These are phyloP conservation scores for Euphrasia arctica DNA, from an alignment of 305 asterid species.

Conservation along the genomic window DNA sequence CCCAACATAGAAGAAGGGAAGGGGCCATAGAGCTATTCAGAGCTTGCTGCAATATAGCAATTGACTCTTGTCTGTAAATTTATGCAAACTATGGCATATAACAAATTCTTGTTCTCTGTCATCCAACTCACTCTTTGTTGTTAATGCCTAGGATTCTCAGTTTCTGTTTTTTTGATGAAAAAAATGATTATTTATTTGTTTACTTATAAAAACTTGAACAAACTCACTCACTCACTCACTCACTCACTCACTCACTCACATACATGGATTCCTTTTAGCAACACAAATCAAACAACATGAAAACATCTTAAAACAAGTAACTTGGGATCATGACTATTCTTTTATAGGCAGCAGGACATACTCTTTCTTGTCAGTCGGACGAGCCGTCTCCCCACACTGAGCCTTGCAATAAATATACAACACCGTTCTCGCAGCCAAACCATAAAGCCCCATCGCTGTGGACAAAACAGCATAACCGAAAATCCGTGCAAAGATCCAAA, in stretches of 20 bases:
- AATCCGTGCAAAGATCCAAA: slow-evolving; percentile 38
- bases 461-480: slow-evolving; percentile 21
- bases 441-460: background rate
- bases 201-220: background rate
- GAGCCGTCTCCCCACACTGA: background rate
- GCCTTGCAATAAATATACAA: slow-evolving; percentile 1
- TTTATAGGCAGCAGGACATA: background rate
- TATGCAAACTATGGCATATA: background rate
- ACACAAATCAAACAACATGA: background rate
- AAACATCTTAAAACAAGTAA: background rate
- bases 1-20: slow-evolving; percentile 14
- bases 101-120: slow-evolving; percentile 9
- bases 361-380: background rate
- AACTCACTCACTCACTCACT: too few relatives aligned
- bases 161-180: slow-evolving; percentile 8
- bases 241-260: too few relatives aligned
- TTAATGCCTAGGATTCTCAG: slow-evolving; percentile 14
- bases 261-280: background rate
- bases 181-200: background rate
- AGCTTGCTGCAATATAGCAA: background rate
- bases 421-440: background rate
- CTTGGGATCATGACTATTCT: background rate
- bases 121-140: background rate
- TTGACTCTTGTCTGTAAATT: background rate
- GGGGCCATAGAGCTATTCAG: slow-evolving; percentile 1